Evolutionary conservation across 345 rosid species (phyloP).

Genomic region (Microthlaspi erraticum): DNA sequence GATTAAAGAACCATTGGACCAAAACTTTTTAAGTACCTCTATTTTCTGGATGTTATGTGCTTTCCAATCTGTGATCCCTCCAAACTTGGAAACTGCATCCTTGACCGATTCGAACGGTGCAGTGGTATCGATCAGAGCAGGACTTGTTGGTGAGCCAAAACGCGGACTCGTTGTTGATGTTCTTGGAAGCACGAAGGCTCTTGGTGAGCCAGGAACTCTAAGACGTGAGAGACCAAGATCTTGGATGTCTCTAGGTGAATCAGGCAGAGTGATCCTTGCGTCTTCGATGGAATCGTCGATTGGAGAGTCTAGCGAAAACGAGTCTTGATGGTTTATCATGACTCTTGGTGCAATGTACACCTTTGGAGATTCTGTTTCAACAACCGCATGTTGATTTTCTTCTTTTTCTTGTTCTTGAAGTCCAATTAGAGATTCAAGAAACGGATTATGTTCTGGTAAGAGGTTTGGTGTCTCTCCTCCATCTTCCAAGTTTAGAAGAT

Average conservation of each 20-base stretch:
- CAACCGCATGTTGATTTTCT: not conserved
- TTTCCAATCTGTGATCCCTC: constrained; percentile 98
- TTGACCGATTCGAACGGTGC: constrained; percentile 97
- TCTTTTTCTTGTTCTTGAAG: constrained; percentile 9
- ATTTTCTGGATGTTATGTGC: constrained; percentile 78
- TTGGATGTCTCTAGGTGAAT: constrained; percentile 31
- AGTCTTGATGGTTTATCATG: constrained; percentile 32
- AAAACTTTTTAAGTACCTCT: constrained; percentile 56
- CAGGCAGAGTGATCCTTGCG: constrained; percentile 30
- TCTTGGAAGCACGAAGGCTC: constrained; percentile 40
- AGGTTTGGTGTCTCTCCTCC: constrained; percentile 26
- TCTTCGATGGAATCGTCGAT: constrained; percentile 34
- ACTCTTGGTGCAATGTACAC: constrained; percentile 42
- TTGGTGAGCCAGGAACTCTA: constrained; percentile 45
- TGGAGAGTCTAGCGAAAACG: constrained; percentile 34
- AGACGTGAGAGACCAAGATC: constrained; percentile 36
- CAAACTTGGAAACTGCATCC: constrained; percentile 91
- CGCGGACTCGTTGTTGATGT: constrained; percentile 38
- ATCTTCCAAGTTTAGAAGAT: constrained; percentile 37
- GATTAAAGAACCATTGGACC: not conserved
- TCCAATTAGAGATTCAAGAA: constrained; percentile 15
- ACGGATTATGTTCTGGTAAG: constrained; percentile 31
- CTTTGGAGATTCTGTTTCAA: constrained; percentile 26
- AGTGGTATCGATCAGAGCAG: constrained; percentile 67
- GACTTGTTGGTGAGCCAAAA: constrained; percentile 38